These are phyloP conservation scores for Sphaerosporella brunnea DNA, from an alignment of 495 filamentous ascomycete species.

Conservation along the genomic window DNA sequence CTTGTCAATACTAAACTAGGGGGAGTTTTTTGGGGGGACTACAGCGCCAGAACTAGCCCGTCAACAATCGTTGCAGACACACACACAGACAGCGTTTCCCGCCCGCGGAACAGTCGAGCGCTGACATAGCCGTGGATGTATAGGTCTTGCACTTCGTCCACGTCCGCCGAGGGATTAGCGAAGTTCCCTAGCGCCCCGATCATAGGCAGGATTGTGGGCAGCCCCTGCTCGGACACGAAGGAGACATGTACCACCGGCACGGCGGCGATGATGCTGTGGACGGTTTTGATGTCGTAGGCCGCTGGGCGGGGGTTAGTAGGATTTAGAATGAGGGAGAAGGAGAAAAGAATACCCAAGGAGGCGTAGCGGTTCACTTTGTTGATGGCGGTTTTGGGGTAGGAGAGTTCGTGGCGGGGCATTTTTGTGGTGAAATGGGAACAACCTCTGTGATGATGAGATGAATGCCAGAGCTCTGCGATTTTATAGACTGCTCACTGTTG, in stretches of 20 bases:
- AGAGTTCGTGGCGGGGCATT: constrained; percentile 35
- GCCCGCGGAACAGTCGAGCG: constrained; percentile 58
- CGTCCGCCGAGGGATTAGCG: constrained; percentile 40
- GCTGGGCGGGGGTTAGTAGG: constrained; percentile 31
- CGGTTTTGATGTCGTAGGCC: constrained; percentile 53
- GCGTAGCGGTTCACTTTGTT: constrained; percentile 60
- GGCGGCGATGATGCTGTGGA: constrained; percentile 66
- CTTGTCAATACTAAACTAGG: too few relatives aligned
- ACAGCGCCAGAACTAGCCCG: constrained; percentile 53
- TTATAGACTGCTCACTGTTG: background rate
- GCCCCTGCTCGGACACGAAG: constrained; percentile 47
- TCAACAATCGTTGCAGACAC: constrained; percentile 53
- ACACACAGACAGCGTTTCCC: constrained; percentile 38
- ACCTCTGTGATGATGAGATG: background rate
- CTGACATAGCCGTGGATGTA: constrained; percentile 83
- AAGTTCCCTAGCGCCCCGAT: constrained; percentile 51
- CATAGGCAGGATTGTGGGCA: constrained; percentile 71
- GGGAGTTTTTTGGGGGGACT: constrained; percentile 18
- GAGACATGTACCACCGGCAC: constrained; percentile 67
- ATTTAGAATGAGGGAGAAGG: constrained; percentile 3
- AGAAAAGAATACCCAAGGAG: constrained; percentile 39
- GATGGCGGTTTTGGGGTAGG: constrained; percentile 47
- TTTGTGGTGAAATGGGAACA: constrained; percentile 7
- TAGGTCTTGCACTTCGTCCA: constrained; percentile 51
- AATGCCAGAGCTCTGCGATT: background rate